phyloP scores from a whole-genome alignment of 2,329 filamentous ascomycete genomes.

The Calcarisporium arbuscula region DNA sequence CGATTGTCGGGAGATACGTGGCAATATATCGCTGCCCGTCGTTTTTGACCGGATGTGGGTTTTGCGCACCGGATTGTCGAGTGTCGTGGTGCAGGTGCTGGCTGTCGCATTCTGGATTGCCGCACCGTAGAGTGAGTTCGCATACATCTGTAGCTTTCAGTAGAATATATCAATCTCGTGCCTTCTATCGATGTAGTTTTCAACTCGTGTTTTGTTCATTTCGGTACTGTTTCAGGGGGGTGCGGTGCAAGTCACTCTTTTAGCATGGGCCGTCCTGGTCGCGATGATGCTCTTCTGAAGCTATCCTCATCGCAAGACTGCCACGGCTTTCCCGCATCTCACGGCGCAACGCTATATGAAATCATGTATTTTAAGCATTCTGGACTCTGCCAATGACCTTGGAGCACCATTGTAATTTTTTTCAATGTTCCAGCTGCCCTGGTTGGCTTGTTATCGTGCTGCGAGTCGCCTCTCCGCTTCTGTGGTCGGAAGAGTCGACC shows the following conservation, averaged over 20 bases:
- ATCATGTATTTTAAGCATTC: too few relatives aligned
- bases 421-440: too few relatives aligned
- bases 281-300: conserved; percentile 16
- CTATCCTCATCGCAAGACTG: conserved; percentile 24
- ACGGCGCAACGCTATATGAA: conserved; percentile 13
- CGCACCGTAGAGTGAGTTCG: conserved; percentile 9
- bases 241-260: conserved; percentile 21
- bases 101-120: conserved; percentile 27
- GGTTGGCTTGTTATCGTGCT: too few relatives aligned
- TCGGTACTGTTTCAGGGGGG: conserved; percentile 8
- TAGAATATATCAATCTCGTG: conserved; percentile 4
- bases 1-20: too few relatives aligned
- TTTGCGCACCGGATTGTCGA: too few relatives aligned
- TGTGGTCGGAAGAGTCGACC: too few relatives aligned
- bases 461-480: too few relatives aligned
- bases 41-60: too few relatives aligned
- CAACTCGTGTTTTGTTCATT: conserved; percentile 6
- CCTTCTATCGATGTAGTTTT: conserved; percentile 13
- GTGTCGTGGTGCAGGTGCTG: too few relatives aligned
- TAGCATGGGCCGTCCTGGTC: conserved; percentile 5
- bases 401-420: too few relatives aligned
- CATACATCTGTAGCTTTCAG: neutral
- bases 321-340: conserved; percentile 11
- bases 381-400: too few relatives aligned
- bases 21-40: too few relatives aligned